Evolutionary conservation across 306 rosid species (phyloP).

Genomic region (Pueraria montana): DNA sequence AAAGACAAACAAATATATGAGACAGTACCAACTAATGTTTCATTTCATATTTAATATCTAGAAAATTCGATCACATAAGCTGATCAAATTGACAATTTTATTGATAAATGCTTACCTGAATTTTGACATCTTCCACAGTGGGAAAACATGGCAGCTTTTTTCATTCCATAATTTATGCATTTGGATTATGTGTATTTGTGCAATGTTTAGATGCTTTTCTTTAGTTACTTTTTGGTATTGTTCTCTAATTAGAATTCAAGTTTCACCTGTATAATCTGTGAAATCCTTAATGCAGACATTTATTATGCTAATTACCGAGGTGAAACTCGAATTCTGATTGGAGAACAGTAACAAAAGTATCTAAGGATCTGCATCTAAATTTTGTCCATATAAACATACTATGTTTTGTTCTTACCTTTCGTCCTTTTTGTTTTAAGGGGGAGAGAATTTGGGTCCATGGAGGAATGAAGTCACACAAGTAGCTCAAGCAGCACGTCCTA

Average conservation of each 20-base stretch:
- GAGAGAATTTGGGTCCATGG: constrained; percentile 78
- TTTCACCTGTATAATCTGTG: too few species aligned
- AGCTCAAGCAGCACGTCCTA: constrained; percentile 67
- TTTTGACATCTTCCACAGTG: constrained; percentile 6
- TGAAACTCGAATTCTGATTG: too few species aligned
- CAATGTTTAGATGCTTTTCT: too few species aligned
- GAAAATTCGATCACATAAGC: background rate
- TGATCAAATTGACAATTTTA: background rate
- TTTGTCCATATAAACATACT: background rate
- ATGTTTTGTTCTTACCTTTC: background rate
- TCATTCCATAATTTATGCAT: background rate
- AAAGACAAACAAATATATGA: background rate
- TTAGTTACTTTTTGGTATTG: too few species aligned
- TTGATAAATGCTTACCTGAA: background rate
- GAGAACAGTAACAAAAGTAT: too few species aligned
- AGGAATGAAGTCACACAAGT: constrained; percentile 59
- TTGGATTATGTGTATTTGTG: background rate
- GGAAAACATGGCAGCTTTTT: constrained; percentile 14
- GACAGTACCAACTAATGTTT: background rate
- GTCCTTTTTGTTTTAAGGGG: constrained; percentile 52
- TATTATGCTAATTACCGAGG: too few species aligned
- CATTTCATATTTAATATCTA: background rate
- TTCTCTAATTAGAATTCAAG: too few species aligned
- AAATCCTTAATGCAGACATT: too few species aligned
- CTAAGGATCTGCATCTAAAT: background rate